These are phyloP conservation scores for Colletotrichum somersetense DNA, from an alignment of 2,329 filamentous ascomycete genomes.

Conservation along the genomic window DNA sequence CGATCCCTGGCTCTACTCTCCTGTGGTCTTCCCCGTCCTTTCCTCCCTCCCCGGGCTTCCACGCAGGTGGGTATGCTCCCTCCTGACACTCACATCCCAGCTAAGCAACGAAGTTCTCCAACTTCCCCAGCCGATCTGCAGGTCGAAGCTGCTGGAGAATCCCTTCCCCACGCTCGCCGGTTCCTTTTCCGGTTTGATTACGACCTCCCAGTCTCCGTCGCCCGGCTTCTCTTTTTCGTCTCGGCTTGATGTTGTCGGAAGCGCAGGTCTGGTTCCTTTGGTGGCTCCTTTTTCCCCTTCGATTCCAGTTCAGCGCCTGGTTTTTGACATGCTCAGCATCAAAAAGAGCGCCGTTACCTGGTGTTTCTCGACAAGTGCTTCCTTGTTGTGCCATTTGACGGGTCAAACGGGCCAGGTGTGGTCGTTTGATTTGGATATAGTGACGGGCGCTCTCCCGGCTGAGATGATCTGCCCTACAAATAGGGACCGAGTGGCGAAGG, in stretches of 20 bases:
- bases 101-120: neutral
- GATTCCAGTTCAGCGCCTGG: neutral
- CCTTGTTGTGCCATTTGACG: neutral
- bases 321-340: too few relatives aligned
- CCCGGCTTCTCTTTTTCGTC: neutral
- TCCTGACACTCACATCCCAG: neutral
- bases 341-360: neutral
- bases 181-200: neutral
- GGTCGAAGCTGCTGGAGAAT: slow-evolving; percentile 1
- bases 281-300: neutral
- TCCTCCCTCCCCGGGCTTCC: neutral
- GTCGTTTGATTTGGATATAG: neutral
- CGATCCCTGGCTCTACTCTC: too few relatives aligned
- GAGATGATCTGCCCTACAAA: neutral
- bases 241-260: neutral
- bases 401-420: neutral
- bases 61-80: neutral
- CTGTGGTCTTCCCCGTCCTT: neutral
- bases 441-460: too few relatives aligned
- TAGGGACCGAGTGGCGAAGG: neutral
- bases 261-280: neutral
- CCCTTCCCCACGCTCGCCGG: neutral
- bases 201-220: neutral
- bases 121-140: slow-evolving; percentile 18
- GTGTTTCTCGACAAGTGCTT: neutral